Base-by-base conservation (phyloP, 768 basidiomycete species). In the Mycena sanguinolenta region DNA sequence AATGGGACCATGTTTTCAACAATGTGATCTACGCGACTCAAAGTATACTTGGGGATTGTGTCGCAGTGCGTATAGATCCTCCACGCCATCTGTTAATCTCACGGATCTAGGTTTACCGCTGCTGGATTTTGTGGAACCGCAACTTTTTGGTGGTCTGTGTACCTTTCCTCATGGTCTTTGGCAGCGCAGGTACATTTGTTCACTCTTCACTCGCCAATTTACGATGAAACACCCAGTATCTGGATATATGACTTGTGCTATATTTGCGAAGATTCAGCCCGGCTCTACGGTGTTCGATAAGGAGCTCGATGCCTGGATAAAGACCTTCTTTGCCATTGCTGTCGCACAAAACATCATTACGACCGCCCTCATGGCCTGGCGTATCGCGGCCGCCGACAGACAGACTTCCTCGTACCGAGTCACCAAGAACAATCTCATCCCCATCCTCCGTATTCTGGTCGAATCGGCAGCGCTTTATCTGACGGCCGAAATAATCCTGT, bases 321-420 rank as follows among this genome's bases (percentile, higher is more conserved):
- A 58, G 19, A 55, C 72, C 17, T 74, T 75, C 67, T 74, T 64
- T 67, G 62, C 69, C 21, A 25, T 73, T 19, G 69, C 75, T 19
- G 65, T 77, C 28, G 70, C 67, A 2, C 75, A 78, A 58, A 77
- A 77, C n/a, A 66, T 74, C 16, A 67, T 77, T 30, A 75, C 76
- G n/a, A 78, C 77, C 21, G 21, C 39, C 25, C 70, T 77, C 50
- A 73, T 78, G 67, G 71, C 75, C 21, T 76, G 58, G 63, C 75
- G 74, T 49, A 74, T 77, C 64, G 75, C 75, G 67, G 32, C 34
- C 32, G 49, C 69, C 9, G 70, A 74, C 55, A 59, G 49, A 52
- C 60, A 60, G n/a, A 16, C 69, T 1, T 58, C 71, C 21, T 32
- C 54, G 16, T 68, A 62, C 44, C 70, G 73, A 23, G n/a, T 65